phyloP scores from a whole-genome alignment of 441 rosid species.

The Gossypium lobatum region DNA sequence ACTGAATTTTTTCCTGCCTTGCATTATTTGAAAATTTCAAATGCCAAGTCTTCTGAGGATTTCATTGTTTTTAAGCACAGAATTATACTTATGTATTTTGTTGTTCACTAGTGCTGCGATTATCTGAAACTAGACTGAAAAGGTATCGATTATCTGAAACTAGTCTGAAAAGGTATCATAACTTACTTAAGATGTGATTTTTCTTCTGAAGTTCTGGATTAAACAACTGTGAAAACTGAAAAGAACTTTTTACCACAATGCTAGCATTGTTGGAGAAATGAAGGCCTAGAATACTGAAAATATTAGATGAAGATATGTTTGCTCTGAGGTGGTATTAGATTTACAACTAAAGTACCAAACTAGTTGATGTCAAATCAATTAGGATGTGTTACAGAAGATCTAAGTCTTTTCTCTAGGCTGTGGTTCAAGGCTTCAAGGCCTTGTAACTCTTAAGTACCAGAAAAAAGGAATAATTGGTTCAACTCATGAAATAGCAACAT shows the following conservation, averaged over 20 bases:
- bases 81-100: not conserved
- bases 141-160: not conserved
- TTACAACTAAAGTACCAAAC: slow-evolving; percentile 1
- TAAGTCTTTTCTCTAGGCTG: not conserved
- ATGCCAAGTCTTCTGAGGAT: not conserved
- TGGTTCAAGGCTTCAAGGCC: not conserved
- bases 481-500: not conserved
- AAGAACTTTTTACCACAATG: not conserved
- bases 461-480: not conserved
- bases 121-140: not conserved
- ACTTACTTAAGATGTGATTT: not conserved
- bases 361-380: not conserved
- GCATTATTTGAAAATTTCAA: not conserved
- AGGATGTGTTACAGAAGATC: not conserved
- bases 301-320: not conserved
- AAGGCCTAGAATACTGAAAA: not conserved
- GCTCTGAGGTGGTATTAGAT: not conserved
- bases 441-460: not conserved
- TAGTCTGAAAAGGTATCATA: not conserved
- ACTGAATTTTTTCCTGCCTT: not conserved
- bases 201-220: slow-evolving; percentile 4
- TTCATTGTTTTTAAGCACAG: slow-evolving; percentile 4
- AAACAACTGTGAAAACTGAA: not conserved
- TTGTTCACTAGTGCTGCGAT: not conserved
- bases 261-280: not conserved